Percentiles rank a stretch among this genome's conserved stretches.
Conservation (phyloP, 257 asterid genomes). For the Solanum sejunctum region DNA sequence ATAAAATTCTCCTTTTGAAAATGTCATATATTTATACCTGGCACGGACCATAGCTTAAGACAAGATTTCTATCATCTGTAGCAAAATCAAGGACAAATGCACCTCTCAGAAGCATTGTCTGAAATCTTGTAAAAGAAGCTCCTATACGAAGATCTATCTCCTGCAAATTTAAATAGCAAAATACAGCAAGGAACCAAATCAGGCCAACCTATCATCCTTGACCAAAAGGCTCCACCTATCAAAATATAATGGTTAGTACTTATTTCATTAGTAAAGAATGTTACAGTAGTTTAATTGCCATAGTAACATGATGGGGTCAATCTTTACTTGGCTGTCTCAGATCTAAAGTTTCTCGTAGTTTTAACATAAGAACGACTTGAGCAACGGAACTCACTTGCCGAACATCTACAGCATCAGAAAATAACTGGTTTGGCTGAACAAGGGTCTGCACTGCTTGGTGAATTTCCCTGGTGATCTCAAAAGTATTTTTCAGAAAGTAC, state of each 20-base stretch:
- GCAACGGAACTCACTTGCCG: slow-evolving; percentile 61
- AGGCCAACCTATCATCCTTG: neutral
- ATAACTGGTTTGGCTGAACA: slow-evolving; percentile 68
- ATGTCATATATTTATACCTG: slow-evolving; percentile 39
- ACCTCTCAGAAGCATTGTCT: slow-evolving; percentile 84
- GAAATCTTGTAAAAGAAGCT: slow-evolving; percentile 97
- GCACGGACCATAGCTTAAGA: slow-evolving; percentile 96
- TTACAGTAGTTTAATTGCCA: neutral
- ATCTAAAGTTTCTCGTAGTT: neutral
- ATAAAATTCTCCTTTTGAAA: neutral
- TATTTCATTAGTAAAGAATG: neutral
- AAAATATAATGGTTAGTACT: neutral
- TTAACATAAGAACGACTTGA: neutral
- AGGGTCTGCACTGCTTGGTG: slow-evolving; percentile 60
- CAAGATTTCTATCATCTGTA: slow-evolving; percentile 52
- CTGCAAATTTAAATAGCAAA: slow-evolving; percentile 27
- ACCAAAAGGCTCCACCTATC: neutral
- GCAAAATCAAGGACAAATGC: slow-evolving; percentile 68
- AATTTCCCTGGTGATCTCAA: slow-evolving; percentile 62
- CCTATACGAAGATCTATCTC: slow-evolving; percentile 98
- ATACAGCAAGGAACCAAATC: neutral
- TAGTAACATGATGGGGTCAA: neutral
- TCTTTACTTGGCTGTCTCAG: neutral
- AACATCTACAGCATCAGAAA: slow-evolving; percentile 92
- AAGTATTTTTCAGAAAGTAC: neutral